Percentiles rank a stretch among this genome's conserved stretches.
These are phyloP conservation scores for Backusella westeae DNA, from an alignment of 192 early-diverging fungal species.

Conservation along the genomic window DNA sequence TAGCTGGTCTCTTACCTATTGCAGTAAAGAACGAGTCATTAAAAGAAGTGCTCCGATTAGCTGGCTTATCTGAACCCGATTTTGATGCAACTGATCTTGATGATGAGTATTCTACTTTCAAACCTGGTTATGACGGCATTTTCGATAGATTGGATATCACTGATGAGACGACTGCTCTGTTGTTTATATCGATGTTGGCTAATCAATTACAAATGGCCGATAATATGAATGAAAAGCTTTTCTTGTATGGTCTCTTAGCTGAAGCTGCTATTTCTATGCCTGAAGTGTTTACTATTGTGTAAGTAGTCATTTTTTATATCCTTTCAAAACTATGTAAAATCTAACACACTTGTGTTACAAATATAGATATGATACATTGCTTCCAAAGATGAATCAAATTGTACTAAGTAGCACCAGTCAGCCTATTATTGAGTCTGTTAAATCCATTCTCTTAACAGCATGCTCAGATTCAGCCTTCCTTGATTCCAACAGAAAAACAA, in stretches of 20 bases:
- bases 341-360: background rate
- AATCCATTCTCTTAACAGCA: conserved; percentile 68
- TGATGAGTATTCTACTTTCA: conserved; percentile 26
- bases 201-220: conserved; percentile 73
- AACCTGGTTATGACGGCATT: conserved; percentile 57
- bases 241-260: conserved; percentile 74
- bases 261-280: conserved; percentile 71
- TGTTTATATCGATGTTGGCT: conserved; percentile 65
- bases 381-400: conserved; percentile 74
- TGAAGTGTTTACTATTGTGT: conserved; percentile 73
- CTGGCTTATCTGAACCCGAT: conserved; percentile 50
- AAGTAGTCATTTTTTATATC: conserved; percentile 37
- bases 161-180: conserved; percentile 59
- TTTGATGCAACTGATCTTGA: conserved; percentile 10
- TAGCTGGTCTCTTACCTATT: conserved; percentile 80
- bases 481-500: conserved; percentile 35
- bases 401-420: conserved; percentile 62
- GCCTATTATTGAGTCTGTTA: conserved; percentile 67
- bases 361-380: conserved; percentile 62
- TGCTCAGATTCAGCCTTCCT: conserved; percentile 46
- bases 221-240: conserved; percentile 67
- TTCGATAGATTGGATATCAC: conserved; percentile 67
- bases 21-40: conserved; percentile 72
- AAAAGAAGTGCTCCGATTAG: conserved; percentile 50
- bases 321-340: background rate